Evolutionary conservation across 176 grass and related monocot genomes (phyloP), one percentile per base, ranked within the genome.

Genomic region (Raddia distichophylla): DNA sequence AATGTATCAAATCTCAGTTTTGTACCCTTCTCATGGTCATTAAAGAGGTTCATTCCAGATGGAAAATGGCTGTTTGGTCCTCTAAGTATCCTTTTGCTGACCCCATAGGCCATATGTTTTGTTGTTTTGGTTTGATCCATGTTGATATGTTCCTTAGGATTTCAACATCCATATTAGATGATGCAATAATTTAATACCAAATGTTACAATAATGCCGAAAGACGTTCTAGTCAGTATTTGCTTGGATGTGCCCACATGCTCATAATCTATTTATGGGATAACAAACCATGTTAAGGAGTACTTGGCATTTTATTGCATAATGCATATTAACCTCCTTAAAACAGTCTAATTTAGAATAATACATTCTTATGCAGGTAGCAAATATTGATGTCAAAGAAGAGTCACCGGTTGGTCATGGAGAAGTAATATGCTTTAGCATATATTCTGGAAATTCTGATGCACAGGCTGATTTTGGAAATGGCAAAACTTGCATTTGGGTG

Each of bases 401-500:
- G 47, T 87, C 91, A 54, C 94, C 87, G 27, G 89, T 97, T 90
- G 94, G 70, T 77, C 94, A 97, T 77, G 91, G 94, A 74, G 83
- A 97, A 68, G 72, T 97, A 67, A 90, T 90, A 88, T 97, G 87
- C 87, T 94, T 97, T 73, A 97, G 91, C 68, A 94, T 97, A 66
- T 94, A 60, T 83, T 92, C 89, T 70, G 80, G 76, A 69, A 74
- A 94, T 74, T 85, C 71, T 56, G 80, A 89, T 74, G 74, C 64
- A 74, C 8, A 78, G 56, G 91, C 87, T 86, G 83, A 94, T 89
- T 97, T 97, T 85, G 94, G 94, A 80, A 86, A 94, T 65, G 91
- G 83, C 58, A 97, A 92, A 88, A 91, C 87, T 85, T 97, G 94
- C 78, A 84, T 97, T 75, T 94, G 94, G 94, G 91, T 97, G 46